Conservation (phyloP, 352 stramenopile species). For the Pythium dissimile region DNA sequence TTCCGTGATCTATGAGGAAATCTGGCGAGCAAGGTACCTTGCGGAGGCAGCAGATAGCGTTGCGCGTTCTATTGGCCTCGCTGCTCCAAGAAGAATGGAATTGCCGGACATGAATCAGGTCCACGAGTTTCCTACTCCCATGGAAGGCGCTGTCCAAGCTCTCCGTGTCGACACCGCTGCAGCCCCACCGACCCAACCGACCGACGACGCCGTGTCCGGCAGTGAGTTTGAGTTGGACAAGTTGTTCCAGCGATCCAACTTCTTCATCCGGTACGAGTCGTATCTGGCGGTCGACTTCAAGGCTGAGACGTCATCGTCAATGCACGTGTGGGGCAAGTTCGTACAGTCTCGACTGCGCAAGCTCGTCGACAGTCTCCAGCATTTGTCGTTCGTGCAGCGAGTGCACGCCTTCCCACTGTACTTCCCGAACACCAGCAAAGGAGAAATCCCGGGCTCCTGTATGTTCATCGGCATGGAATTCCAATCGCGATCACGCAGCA, state of each 20-base stretch:
- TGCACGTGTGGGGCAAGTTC: constrained; percentile 83
- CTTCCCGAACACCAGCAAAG: constrained; percentile 46
- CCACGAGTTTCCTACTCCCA: not conserved
- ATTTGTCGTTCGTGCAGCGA: constrained; percentile 49
- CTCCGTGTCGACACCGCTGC: constrained; percentile 12
- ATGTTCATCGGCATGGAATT: constrained; percentile 86
- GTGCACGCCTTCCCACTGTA: constrained; percentile 71
- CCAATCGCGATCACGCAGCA: constrained; percentile 35
- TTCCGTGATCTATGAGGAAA: constrained; percentile 91
- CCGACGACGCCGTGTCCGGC: constrained; percentile 1
- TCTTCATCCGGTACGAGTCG: constrained; percentile 80
- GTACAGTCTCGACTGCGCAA: constrained; percentile 78
- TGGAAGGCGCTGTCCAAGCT: not conserved
- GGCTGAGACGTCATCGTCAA: constrained; percentile 48
- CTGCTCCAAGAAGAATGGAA: not conserved
- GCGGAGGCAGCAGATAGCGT: constrained; percentile 58
- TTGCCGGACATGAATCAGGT: not conserved
- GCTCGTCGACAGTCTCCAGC: constrained; percentile 69
- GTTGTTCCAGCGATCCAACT: constrained; percentile 75
- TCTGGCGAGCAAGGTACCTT: constrained; percentile 74
- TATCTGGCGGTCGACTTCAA: constrained; percentile 76
- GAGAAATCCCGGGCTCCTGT: constrained; percentile 49
- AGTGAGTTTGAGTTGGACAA: constrained; percentile 49
- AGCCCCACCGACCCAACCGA: not conserved
- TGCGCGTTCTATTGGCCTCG: constrained; percentile 32